These are phyloP conservation scores for Fusarium sp. DNA, from an alignment of 2,329 filamentous ascomycete species.

Conservation along the genomic window DNA sequence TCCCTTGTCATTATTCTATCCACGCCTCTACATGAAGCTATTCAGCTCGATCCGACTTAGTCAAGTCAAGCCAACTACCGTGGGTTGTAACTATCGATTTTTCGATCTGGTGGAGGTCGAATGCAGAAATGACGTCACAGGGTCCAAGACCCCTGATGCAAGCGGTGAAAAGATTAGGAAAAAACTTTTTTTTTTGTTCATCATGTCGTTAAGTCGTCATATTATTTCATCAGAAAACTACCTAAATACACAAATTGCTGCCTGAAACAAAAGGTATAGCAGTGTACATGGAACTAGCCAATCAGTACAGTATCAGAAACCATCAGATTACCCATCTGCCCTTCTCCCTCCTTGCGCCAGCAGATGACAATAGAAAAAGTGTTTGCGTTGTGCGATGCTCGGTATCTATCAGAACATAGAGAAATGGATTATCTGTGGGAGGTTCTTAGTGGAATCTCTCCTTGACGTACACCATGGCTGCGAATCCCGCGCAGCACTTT, in stretches of 20 bases:
- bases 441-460: conserved; percentile 65
- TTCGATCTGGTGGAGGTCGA: conserved; percentile 7
- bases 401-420: conserved; percentile 16
- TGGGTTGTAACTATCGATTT: neutral
- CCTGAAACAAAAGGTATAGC: conserved; percentile 7
- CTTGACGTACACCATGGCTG: conserved; percentile 72
- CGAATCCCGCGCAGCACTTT: conserved; percentile 75
- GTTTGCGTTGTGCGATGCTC: conserved; percentile 34
- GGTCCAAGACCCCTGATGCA: conserved; percentile 1
- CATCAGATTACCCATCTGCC: conserved; percentile 6
- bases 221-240: conserved; percentile 32
- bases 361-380: conserved; percentile 11
- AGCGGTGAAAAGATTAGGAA: neutral
- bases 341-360: conserved; percentile 21
- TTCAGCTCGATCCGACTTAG: conserved; percentile 12
- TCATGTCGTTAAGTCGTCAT: conserved; percentile 41
- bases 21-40: conserved; percentile 17
- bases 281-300: conserved; percentile 9
- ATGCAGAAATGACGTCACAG: conserved; percentile 39
- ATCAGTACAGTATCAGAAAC: neutral
- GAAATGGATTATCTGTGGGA: neutral
- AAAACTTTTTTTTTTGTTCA: conserved; percentile 14
- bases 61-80: conserved; percentile 6
- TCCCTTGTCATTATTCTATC: too few species aligned
- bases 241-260: conserved; percentile 35